phyloP scores from a whole-genome alignment of 1,139 yeast genomes.

The Wickerhamomyces sp. region DNA sequence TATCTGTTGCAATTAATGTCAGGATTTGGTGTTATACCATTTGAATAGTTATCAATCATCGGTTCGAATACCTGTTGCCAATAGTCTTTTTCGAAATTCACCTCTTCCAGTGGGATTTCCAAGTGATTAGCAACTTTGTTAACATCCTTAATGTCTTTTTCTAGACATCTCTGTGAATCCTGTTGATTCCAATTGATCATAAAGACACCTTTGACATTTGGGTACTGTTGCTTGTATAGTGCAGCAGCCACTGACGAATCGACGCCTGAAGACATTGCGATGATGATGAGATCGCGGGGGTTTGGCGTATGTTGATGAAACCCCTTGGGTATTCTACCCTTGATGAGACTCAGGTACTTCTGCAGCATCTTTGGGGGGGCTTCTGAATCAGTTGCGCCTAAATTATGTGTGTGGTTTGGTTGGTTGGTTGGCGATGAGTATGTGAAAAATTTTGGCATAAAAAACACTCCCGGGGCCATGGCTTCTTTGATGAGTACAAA shows the following conservation, averaged over 20 bases:
- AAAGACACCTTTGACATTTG: constrained; percentile 69
- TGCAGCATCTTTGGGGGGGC: neutral
- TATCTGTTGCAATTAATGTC: constrained; percentile 83
- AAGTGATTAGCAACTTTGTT: constrained; percentile 55
- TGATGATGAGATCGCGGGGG: constrained; percentile 53
- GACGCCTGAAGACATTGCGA: constrained; percentile 97
- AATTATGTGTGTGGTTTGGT: no score
- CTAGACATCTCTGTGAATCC: constrained; percentile 54
- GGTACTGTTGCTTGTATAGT: constrained; percentile 40
- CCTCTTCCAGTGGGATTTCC: constrained; percentile 65
- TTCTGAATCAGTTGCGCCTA: no score
- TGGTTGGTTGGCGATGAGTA: no score
- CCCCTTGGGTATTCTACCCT: constrained; percentile 11
- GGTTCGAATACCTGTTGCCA: constrained; percentile 93
- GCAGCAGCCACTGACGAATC: constrained; percentile 92
- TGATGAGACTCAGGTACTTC: neutral
- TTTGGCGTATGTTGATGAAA: constrained; percentile 41
- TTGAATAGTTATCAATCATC: constrained; percentile 67
- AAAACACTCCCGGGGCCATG: neutral
- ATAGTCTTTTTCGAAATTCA: constrained; percentile 84
- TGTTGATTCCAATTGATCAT: constrained; percentile 88
- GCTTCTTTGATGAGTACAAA: neutral
- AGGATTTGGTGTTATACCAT: constrained; percentile 90
- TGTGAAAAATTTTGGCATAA: neutral
- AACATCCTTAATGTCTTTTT: constrained; percentile 86